Evolutionary conservation across 2,329 filamentous ascomycete species (phyloP), one percentile per base, ranked within the genome.

Genomic region (Xylaria sp.): DNA sequence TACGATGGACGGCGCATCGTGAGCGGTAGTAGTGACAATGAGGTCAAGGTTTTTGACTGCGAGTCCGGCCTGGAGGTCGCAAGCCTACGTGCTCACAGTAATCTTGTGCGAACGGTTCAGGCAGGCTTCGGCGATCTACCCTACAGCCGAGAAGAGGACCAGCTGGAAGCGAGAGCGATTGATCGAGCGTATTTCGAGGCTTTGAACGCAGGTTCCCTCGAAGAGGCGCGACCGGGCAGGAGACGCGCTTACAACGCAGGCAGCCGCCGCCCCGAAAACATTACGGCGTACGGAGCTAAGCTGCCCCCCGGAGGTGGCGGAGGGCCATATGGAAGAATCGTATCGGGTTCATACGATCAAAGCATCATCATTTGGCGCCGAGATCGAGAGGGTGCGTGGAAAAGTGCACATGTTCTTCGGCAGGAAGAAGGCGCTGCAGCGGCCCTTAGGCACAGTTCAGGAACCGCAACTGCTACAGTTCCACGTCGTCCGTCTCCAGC

Each of bases 331-430:
- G 94, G 92, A 10, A 91, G 94, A n/a, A 99, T 99, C 68, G 94
- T 99, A 3, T 98, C 94, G 7, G 96, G 96, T 2, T 97, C 94
- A 0, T 99, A 99, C 75, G 96, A 99, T 74, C 94, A 97, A 82
- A 94, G 90, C 12, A 94, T 99, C 74, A 94, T 98, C 73, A 93
- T 99, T 66, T 99, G 96, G 96, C 91, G 92, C 74, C 91, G 93
- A 70, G 92, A 97, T 72, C 88, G 90, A 72, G 90, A 96, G 73
- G 94, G 94, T 2, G 88, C 92, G 31, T 98, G 96, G 94, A 90
- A 90, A 73, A 89, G 91, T 63, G 89, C 90, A 41, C 92, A 95
- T 72, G 88, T 89, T 54, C 84, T 97, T 10, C 87, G 90, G 48
- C 93, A 97, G 78, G 91, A 92, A 77, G 90, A 93, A 67, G 91